Evolutionary conservation across 169 alveolate species (phyloP), one percentile per base, ranked within the genome.

Genomic region (Plasmodium coatneyi): DNA sequence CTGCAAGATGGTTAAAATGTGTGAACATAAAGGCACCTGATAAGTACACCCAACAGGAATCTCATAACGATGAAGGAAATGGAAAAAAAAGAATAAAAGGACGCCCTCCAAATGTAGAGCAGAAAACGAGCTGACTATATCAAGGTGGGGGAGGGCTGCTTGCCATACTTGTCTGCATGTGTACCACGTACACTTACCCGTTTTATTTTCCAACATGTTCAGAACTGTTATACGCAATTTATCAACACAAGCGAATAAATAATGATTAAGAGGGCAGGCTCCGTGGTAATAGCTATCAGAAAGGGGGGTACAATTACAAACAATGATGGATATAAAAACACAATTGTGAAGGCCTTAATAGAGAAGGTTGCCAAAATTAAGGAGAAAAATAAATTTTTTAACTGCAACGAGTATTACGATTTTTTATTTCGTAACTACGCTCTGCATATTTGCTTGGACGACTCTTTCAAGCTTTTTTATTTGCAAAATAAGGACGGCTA

Each of bases 401-500:
- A 91, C 46, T 91, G 95, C 76, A 46, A 36, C 10, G 43, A 52
- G 3, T 91, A 43, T 71, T 91, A 70, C 32, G 71, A 70, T 70
- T 91, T 76, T 80, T 25, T 91, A 32, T 49, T 46, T 32, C n/a
- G 39, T 70, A 91, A 91, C 76, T 91, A 91, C 82, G 25, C 43
- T 34, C 5, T 30, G 16, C 56, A 32, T 32, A 46, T 91, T 49
- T 91, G 92, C 19, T 25, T 91, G 32, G 84, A 91, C 49, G 84
- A 80, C 76, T 80, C 83, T 28, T 81, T 91, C 39, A 56, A 74
- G 74, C 49, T 91, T 36, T 71, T 80, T 81, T 81, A 66, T 71
- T 91, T 91, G 36, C 95, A 91, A 81, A 91, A 81, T 60, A 91
- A 70, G 36, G 71, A 91, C 46, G 82, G 43, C 30, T 91, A 34